These are phyloP conservation scores for Yamadazyma pseudoaaseri DNA, from an alignment of 1,139 yeast genomes.

Conservation along the genomic window DNA sequence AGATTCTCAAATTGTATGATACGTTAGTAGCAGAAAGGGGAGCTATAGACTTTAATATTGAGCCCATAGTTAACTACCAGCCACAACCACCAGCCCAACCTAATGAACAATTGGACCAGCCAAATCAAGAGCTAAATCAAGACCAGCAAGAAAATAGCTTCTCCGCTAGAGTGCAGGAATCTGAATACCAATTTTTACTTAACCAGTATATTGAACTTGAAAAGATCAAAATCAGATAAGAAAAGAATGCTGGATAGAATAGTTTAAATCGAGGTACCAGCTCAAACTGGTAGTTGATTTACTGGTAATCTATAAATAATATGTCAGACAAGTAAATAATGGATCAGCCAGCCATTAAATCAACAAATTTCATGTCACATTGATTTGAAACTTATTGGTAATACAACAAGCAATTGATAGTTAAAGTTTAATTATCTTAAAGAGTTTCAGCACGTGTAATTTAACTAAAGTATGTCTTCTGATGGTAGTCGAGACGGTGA, in stretches of 20 bases:
- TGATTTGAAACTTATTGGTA: no score
- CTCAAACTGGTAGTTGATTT: background rate
- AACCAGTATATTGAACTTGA: background rate
- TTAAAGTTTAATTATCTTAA: no score
- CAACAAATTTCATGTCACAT: background rate
- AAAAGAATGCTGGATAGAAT: no score
- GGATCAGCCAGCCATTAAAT: background rate
- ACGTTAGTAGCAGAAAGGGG: conserved; percentile 1
- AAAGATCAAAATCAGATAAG: no score
- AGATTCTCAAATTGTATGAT: conserved; percentile 9
- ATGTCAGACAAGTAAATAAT: background rate
- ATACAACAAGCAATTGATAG: background rate
- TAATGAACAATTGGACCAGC: background rate
- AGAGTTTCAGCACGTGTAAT: background rate
- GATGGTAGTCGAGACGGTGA: background rate
- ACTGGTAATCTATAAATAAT: no score
- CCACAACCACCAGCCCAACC: background rate
- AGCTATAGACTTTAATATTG: conserved; percentile 3
- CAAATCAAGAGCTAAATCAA: background rate
- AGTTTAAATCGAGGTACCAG: background rate
- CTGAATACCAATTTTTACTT: background rate
- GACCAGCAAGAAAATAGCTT: background rate
- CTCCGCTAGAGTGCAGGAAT: background rate
- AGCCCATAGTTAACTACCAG: background rate
- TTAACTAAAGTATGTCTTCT: background rate